Evolutionary conservation across 2,329 filamentous ascomycete genomes (phyloP).

Genomic region (Hypoxylon sp.): DNA sequence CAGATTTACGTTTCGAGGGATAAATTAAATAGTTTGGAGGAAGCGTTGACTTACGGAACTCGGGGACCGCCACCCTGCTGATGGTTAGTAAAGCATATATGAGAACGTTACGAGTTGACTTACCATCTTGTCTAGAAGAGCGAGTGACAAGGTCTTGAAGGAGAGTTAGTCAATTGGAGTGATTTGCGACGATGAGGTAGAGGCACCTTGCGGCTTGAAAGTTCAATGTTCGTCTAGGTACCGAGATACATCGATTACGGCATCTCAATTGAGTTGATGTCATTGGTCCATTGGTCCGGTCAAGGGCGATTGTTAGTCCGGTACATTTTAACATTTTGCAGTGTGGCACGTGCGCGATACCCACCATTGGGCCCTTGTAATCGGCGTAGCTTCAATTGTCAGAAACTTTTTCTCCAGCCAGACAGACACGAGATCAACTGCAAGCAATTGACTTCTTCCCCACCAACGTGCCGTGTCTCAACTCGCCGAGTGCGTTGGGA

Average conservation of each 20-base stretch:
- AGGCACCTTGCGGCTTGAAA: conserved; percentile 22
- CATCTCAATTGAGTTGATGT: conserved; percentile 28
- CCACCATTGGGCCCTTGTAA: conserved; percentile 33
- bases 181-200: conserved; percentile 44
- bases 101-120: conserved; percentile 43
- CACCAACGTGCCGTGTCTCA: conserved; percentile 48
- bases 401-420: conserved; percentile 52
- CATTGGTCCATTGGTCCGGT: conserved; percentile 37
- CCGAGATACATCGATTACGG: conserved; percentile 18
- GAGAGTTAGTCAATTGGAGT: conserved; percentile 57
- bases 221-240: conserved; percentile 13
- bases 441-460: conserved; percentile 38
- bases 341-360: conserved; percentile 28
- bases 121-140: conserved; percentile 69
- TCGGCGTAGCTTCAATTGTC: conserved; percentile 46
- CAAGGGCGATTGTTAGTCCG: conserved; percentile 34
- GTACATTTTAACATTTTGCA: neutral
- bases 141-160: conserved; percentile 48
- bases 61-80: conserved; percentile 80
- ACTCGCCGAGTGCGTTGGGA: conserved; percentile 45
- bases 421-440: conserved; percentile 50
- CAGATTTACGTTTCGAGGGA: conserved; percentile 28
- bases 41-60: conserved; percentile 65
- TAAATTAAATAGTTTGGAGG: conserved; percentile 10
- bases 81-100: conserved; percentile 58